phyloP scores from a whole-genome alignment of 1,139 yeast species.

The Blastobotrys niveus region DNA sequence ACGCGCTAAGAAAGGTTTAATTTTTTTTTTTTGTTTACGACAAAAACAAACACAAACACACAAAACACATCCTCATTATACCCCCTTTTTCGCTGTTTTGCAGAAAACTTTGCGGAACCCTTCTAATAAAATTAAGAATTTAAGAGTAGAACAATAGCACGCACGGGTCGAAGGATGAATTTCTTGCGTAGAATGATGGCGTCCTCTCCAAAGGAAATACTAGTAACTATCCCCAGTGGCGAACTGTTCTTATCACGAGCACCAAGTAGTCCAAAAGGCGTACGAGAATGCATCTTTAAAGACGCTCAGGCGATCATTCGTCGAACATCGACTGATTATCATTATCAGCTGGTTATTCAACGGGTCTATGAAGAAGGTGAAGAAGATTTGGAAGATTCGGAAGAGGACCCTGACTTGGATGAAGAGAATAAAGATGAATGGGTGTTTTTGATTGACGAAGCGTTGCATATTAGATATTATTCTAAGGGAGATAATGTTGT shows the following conservation, averaged over 20 bases:
- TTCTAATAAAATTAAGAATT: neutral
- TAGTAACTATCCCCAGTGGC: slow-evolving; percentile 73
- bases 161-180: too few species aligned
- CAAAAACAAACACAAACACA: neutral
- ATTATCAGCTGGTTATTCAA: slow-evolving; percentile 66
- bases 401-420: slow-evolving; percentile 48
- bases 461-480: slow-evolving; percentile 46
- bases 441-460: slow-evolving; percentile 61
- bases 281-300: slow-evolving; percentile 69
- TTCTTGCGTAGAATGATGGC: slow-evolving; percentile 67
- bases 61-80: neutral
- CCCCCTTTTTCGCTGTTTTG: neutral
- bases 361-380: slow-evolving; percentile 68
- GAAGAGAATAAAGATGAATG: slow-evolving; percentile 55
- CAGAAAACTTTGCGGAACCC: too few species aligned
- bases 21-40: neutral
- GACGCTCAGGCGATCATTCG: slow-evolving; percentile 75
- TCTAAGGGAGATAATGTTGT: slow-evolving; percentile 44
- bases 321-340: slow-evolving; percentile 58
- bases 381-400: slow-evolving; percentile 49
- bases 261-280: slow-evolving; percentile 79
- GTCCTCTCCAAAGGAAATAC: slow-evolving; percentile 56
- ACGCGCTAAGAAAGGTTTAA: too few species aligned
- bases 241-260: slow-evolving; percentile 68
- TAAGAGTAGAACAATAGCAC: too few species aligned